phyloP scores from a whole-genome alignment of 2,329 filamentous ascomycete genomes.

The Cladophialophora bantiana region DNA sequence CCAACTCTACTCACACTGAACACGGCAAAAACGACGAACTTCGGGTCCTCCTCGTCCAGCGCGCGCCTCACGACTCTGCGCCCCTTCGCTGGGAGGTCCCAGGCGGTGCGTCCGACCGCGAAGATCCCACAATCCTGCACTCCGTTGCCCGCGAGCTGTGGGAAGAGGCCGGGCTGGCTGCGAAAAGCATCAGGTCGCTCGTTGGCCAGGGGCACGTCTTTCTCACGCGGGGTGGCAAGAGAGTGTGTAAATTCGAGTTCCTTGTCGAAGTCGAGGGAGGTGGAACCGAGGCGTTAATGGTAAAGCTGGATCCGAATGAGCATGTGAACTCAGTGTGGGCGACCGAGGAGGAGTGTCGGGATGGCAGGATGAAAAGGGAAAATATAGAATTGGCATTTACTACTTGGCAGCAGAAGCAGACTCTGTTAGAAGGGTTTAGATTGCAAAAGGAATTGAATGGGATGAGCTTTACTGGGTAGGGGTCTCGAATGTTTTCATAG shows the following conservation, averaged over 20 bases:
- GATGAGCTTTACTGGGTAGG: not conserved
- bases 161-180: constrained; percentile 60
- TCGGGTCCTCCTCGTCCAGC: constrained; percentile 53
- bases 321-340: constrained; percentile 50
- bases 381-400: constrained; percentile 28
- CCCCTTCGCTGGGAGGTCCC: constrained; percentile 59
- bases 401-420: constrained; percentile 15
- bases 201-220: constrained; percentile 44
- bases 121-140: constrained; percentile 57
- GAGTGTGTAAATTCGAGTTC: constrained; percentile 48
- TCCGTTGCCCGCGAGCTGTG: constrained; percentile 58
- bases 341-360: constrained; percentile 46
- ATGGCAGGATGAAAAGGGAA: constrained; percentile 16
- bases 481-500: not conserved
- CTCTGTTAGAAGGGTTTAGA: constrained; percentile 27
- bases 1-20: not conserved
- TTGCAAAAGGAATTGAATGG: not conserved
- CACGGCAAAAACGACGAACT: not conserved
- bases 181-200: constrained; percentile 52
- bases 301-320: constrained; percentile 46
- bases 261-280: constrained; percentile 46
- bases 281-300: constrained; percentile 7
- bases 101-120: constrained; percentile 57
- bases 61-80: constrained; percentile 50
- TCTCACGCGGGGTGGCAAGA: constrained; percentile 28